Conservation (phyloP, 306 rosid genomes). For the Carpinus fangiana region DNA sequence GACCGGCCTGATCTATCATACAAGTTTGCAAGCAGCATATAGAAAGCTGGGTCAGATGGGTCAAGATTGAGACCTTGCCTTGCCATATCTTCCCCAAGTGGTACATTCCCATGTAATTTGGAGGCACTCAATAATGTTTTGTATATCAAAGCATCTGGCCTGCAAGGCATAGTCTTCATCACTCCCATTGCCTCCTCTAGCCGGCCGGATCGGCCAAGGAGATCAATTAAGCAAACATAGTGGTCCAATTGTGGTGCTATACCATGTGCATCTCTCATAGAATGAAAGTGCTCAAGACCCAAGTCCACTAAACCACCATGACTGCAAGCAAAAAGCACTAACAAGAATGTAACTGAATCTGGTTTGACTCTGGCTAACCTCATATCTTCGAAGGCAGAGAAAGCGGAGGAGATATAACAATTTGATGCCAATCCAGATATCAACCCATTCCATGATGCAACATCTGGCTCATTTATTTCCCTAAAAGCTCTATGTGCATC, state of each 20-base stretch:
- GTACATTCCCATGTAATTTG: constrained; percentile 51
- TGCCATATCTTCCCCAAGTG: constrained; percentile 64
- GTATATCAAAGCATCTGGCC: constrained; percentile 47
- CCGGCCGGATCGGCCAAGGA: constrained; percentile 61
- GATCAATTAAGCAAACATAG: constrained; percentile 58
- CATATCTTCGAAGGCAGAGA: constrained; percentile 69
- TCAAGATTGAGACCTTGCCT: constrained; percentile 62
- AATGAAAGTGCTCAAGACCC: constrained; percentile 56
- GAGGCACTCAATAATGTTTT: constrained; percentile 66
- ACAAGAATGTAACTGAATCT: constrained; percentile 49
- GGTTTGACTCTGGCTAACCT: constrained; percentile 58
- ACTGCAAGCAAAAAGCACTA: constrained; percentile 64
- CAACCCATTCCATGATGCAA: constrained; percentile 65
- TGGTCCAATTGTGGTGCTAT: constrained; percentile 55
- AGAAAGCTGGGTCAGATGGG: constrained; percentile 60
- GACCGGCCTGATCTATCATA: constrained; percentile 50
- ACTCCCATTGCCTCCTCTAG: constrained; percentile 65
- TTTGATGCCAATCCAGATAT: constrained; percentile 59
- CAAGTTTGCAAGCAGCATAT: constrained; percentile 55
- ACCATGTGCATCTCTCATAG: constrained; percentile 49
- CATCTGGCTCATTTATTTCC: constrained; percentile 46
- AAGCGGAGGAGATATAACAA: constrained; percentile 44
- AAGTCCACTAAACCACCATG: constrained; percentile 52
- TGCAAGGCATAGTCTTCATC: constrained; percentile 52
- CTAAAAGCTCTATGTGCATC: constrained; percentile 54